Conservation (phyloP, 495 filamentous ascomycete genomes). For the Penicillium ochrochloron region DNA sequence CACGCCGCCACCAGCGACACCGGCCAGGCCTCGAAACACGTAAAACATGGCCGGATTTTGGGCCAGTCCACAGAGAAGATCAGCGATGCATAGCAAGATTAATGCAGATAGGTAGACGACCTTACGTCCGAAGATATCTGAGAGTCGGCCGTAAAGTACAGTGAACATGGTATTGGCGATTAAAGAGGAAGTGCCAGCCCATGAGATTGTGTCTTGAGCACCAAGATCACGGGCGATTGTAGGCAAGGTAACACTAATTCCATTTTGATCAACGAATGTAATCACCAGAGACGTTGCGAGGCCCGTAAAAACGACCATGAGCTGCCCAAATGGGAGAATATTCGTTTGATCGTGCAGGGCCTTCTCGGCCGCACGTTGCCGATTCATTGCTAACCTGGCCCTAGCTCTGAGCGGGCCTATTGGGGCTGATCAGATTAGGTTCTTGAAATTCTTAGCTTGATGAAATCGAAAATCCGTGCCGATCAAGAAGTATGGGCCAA, state of each 20-base stretch:
- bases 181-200: constrained; percentile 77
- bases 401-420: not conserved
- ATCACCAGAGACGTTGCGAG: constrained; percentile 60
- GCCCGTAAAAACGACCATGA: constrained; percentile 61
- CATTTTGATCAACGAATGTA: constrained; percentile 66
- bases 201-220: constrained; percentile 65
- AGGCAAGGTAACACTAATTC: constrained; percentile 62
- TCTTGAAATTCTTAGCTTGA: not conserved
- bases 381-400: constrained; percentile 34
- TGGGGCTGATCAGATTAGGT: not conserved
- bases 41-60: constrained; percentile 57
- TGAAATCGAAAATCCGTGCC: not conserved
- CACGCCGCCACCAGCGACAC: constrained; percentile 58
- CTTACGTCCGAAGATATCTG: constrained; percentile 63
- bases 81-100: constrained; percentile 54
- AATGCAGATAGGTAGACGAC: constrained; percentile 53
- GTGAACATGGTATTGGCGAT: constrained; percentile 75
- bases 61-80: constrained; percentile 57
- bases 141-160: constrained; percentile 62
- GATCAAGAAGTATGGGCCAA: not conserved
- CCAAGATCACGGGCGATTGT: constrained; percentile 62
- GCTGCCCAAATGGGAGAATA: constrained; percentile 57
- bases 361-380: constrained; percentile 49
- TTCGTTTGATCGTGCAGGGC: constrained; percentile 58
- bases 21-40: constrained; percentile 58